phyloP scores from a whole-genome alignment of 202 grass and related monocot species.

The Zizania palustris region DNA sequence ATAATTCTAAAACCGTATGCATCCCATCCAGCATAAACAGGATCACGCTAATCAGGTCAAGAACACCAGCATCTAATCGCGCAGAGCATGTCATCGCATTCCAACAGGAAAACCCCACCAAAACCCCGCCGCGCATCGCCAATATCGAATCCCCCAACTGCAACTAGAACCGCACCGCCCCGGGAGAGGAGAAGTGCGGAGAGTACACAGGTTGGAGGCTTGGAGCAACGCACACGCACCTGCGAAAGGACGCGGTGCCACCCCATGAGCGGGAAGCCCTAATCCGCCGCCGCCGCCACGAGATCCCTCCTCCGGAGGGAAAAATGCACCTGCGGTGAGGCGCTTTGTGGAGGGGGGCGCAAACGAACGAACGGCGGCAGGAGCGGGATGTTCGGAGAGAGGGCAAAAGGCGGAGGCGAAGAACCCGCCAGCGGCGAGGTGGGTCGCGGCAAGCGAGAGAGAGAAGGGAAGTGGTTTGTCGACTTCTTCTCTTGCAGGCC shows the following conservation, averaged over 20 bases:
- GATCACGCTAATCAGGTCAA: background rate
- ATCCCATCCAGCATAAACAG: background rate
- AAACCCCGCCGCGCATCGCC: background rate
- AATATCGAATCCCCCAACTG: background rate
- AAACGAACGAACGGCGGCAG: background rate
- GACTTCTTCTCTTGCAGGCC: too few relatives aligned
- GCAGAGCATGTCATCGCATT: background rate
- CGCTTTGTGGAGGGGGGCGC: background rate
- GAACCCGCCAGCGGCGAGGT: slow-evolving; percentile 14
- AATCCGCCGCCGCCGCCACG: slow-evolving; percentile 22
- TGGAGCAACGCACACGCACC: background rate
- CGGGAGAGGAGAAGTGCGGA: background rate
- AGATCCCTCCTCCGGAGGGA: slow-evolving; percentile 40
- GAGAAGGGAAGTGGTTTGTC: background rate
- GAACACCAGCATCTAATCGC: background rate
- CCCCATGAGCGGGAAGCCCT: slow-evolving; percentile 27
- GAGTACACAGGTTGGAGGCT: too few relatives aligned
- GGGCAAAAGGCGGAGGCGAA: background rate
- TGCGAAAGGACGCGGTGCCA: slow-evolving; percentile 51
- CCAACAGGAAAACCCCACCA: background rate
- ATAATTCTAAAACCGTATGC: background rate
- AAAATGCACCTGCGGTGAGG: background rate
- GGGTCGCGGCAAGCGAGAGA: background rate
- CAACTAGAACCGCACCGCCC: background rate
- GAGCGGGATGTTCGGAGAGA: background rate